Percentiles rank a stretch among this genome's conserved stretches.
Conservation (phyloP, 208 protist species). For the Leishmania major region DNA sequence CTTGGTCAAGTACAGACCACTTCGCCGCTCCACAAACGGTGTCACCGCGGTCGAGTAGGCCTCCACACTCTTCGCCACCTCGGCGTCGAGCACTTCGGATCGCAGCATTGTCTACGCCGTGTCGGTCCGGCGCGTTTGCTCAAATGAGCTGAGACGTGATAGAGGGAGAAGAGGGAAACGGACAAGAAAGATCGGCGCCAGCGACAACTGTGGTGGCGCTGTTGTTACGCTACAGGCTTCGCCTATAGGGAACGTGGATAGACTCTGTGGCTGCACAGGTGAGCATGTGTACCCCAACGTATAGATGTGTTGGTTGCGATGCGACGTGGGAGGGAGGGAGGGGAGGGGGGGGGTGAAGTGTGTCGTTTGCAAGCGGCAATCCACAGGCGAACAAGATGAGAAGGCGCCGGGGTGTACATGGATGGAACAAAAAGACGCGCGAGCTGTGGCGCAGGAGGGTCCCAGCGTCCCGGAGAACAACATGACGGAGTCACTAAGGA, state of each 20-base stretch:
- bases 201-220: neutral
- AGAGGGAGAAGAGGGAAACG: neutral
- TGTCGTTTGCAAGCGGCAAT: neutral
- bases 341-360: neutral
- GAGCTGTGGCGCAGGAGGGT: neutral
- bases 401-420: neutral
- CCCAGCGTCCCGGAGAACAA: neutral
- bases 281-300: neutral
- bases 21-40: constrained; percentile 65
- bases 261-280: neutral
- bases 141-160: too few species aligned
- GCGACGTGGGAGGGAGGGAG: neutral
- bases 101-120: constrained; percentile 38
- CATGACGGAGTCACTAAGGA: neutral
- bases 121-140: neutral
- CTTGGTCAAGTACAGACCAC: constrained; percentile 79
- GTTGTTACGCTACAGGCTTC: neutral
- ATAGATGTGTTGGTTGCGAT: neutral
- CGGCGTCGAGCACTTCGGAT: constrained; percentile 66
- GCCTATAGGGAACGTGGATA: neutral
- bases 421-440: neutral
- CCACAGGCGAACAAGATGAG: neutral
- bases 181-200: neutral
- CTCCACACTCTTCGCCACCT: constrained; percentile 38
- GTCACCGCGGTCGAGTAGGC: constrained; percentile 45